Evolutionary conservation across 2,329 filamentous ascomycete genomes (phyloP).

Genomic region (Dactylella cylindrospora): DNA sequence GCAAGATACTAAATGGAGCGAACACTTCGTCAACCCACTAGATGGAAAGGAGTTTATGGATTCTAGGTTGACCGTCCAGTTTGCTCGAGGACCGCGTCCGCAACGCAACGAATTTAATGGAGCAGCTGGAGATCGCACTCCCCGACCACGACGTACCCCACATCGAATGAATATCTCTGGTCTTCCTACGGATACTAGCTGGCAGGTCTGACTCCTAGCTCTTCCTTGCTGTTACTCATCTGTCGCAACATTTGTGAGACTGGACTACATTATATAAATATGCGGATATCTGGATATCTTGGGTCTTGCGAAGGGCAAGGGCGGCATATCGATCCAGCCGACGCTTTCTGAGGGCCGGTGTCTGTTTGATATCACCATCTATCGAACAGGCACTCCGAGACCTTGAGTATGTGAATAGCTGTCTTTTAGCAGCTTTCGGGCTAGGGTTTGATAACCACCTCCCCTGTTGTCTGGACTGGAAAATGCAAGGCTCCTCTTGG

Average conservation of each 20-base stretch:
- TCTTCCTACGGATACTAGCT: conserved; percentile 97
- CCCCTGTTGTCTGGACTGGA: conserved; percentile 43
- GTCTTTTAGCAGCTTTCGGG: too few species aligned
- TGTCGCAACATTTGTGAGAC: conserved; percentile 38
- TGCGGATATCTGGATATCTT: too few species aligned
- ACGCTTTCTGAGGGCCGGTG: too few species aligned
- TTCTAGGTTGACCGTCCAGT: conserved; percentile 95
- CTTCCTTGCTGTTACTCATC: conserved; percentile 33
- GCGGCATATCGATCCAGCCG: too few species aligned
- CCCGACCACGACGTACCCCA: conserved; percentile 87
- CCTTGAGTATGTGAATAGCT: too few species aligned
- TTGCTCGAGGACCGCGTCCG: conserved; percentile 81
- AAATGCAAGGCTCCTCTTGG: conserved; percentile 22
- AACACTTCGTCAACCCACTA: conserved; percentile 6
- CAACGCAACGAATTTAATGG: conserved; percentile 63
- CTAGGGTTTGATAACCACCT: too few species aligned
- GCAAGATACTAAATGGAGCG: background rate
- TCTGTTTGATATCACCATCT: too few species aligned
- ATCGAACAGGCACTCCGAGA: too few species aligned
- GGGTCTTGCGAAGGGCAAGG: too few species aligned
- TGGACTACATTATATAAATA: conserved; percentile 33
- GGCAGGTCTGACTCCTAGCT: conserved; percentile 89
- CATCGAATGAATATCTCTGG: conserved; percentile 97
- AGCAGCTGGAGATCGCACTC: conserved; percentile 64
- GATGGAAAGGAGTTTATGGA: conserved; percentile 98